phyloP scores from a whole-genome alignment of 192 early-diverging fungal genomes.

The Rhizophlyctis rosea region DNA sequence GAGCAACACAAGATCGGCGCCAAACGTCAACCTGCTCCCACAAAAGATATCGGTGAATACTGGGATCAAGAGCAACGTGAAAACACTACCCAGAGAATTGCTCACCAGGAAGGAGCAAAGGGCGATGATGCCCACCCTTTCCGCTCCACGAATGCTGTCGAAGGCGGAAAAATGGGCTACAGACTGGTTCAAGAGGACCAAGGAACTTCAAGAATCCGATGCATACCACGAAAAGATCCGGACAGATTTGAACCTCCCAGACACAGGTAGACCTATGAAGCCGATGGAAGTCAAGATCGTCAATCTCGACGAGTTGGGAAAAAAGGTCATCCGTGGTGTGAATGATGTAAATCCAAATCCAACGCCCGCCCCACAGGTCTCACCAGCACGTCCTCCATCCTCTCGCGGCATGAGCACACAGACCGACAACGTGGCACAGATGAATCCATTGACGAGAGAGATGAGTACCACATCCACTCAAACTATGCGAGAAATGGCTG shows the following conservation, averaged over 20 bases:
- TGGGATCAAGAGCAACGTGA: no score
- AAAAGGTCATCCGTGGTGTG: background rate
- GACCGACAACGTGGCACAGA: background rate
- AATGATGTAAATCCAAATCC: background rate
- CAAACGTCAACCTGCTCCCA: no score
- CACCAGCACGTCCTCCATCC: background rate
- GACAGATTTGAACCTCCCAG: background rate
- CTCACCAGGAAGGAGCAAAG: no score
- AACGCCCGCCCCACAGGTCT: background rate
- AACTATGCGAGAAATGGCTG: background rate
- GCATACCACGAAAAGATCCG: background rate
- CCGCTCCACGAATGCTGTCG: background rate
- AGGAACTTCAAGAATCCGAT: background rate
- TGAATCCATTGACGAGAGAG: background rate
- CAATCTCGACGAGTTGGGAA: background rate
- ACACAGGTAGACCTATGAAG: background rate
- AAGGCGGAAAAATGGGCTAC: background rate
- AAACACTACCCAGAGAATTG: no score
- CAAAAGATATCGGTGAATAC: no score
- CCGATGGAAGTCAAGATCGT: background rate
- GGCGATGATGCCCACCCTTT: no score
- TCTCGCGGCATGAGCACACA: no score
- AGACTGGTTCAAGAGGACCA: background rate
- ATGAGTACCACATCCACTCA: background rate
- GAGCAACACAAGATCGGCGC: no score